phyloP scores from a whole-genome alignment of 495 filamentous ascomycete species.

The Trypethelium eluteriae region DNA sequence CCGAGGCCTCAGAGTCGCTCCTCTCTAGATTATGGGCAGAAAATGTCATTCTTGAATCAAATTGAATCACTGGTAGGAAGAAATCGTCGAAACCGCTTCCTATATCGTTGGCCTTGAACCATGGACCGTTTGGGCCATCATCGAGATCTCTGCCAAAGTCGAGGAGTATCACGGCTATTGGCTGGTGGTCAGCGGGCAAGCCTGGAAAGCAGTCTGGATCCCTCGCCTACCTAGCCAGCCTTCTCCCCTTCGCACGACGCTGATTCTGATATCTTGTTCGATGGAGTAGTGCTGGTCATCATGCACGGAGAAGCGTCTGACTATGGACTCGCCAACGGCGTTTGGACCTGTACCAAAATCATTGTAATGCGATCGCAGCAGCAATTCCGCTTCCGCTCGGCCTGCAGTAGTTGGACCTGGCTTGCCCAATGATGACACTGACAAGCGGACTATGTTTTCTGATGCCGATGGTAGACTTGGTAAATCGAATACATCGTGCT shows the following conservation, averaged over 20 bases:
- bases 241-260: not conserved
- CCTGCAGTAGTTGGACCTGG: not conserved
- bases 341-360: not conserved
- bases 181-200: not conserved
- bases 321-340: not conserved
- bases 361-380: not conserved
- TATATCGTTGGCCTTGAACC: not conserved
- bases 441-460: not conserved
- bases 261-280: not conserved
- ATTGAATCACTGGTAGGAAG: not conserved
- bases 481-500: not conserved
- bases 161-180: not conserved
- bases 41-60: too few relatives aligned
- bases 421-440: not conserved
- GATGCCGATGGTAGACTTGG: not conserved
- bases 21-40: too few relatives aligned
- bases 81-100: not conserved
- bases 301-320: not conserved
- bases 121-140: not conserved
- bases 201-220: not conserved
- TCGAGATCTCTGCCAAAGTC: not conserved
- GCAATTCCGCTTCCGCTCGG: not conserved
- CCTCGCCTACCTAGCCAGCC: not conserved
- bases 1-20: too few relatives aligned
- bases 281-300: not conserved